Percentiles rank a stretch among this genome's conserved stretches.
Evolutionary conservation across 1,284 basidiomycete species (phyloP).

Genomic region (Sphagnurus paluster): DNA sequence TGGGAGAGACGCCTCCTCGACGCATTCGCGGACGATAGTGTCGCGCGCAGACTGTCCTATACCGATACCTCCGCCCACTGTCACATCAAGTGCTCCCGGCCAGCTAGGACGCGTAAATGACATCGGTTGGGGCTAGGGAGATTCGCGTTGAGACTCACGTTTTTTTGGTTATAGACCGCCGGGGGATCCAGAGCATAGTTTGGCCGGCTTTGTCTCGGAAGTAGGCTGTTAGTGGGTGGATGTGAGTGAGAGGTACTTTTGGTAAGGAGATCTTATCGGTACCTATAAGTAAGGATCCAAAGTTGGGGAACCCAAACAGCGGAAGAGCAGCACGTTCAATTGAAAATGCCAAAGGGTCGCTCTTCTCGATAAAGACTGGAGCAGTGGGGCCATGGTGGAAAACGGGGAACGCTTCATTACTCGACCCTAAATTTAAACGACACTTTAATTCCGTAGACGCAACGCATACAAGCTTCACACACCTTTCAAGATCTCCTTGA

Average conservation of each 20-base stretch:
- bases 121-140: neutral
- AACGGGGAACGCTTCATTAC: slow-evolving; percentile 33
- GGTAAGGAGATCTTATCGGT: slow-evolving; percentile 4
- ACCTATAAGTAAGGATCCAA: slow-evolving; percentile 43
- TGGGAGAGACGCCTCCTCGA: slow-evolving; percentile 41
- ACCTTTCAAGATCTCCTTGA: slow-evolving; percentile 31
- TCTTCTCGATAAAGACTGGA: slow-evolving; percentile 4
- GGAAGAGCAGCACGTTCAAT: slow-evolving; percentile 44
- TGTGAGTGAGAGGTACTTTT: neutral
- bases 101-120: slow-evolving; percentile 27
- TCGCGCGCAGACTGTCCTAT: slow-evolving; percentile 33
- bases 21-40: slow-evolving; percentile 39
- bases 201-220: slow-evolving; percentile 24
- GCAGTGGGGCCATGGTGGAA: slow-evolving; percentile 26
- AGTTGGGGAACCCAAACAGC: slow-evolving; percentile 44
- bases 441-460: too few species aligned
- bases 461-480: too few species aligned
- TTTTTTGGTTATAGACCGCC: slow-evolving; percentile 38
- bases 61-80: slow-evolving; percentile 42
- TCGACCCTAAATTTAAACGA: slow-evolving; percentile 28
- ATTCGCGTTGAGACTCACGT: slow-evolving; percentile 34
- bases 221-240: slow-evolving; percentile 20
- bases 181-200: slow-evolving; percentile 39
- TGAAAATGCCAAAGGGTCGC: slow-evolving; percentile 35
- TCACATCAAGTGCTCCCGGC: slow-evolving; percentile 43